These are phyloP conservation scores for Mycena epipterygia DNA, from an alignment of 768 basidiomycete species.

Conservation along the genomic window DNA sequence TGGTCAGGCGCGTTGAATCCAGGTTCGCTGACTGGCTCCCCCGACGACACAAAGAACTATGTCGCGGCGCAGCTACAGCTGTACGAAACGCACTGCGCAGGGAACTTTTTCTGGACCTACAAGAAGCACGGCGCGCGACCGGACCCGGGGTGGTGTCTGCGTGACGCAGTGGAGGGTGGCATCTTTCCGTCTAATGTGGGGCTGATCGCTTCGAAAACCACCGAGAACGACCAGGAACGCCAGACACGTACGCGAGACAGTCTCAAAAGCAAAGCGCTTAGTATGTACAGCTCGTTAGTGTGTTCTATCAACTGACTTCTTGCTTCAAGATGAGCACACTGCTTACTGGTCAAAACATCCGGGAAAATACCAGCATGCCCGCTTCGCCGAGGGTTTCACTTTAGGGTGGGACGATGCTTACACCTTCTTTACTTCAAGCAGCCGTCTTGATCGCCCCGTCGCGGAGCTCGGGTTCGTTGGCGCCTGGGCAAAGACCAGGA, in stretches of 20 bases:
- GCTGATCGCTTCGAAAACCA: conserved; percentile 46
- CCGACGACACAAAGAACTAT: conserved; percentile 60
- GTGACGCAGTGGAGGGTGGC: conserved; percentile 72
- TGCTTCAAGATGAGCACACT: conserved; percentile 50
- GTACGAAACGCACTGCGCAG: conserved; percentile 74
- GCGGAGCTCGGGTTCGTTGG: conserved; percentile 76
- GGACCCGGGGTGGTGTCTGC: conserved; percentile 83
- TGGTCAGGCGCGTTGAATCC: conserved; percentile 85
- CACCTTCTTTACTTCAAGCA: conserved; percentile 59
- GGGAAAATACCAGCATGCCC: conserved; percentile 74
- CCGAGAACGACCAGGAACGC: conserved; percentile 36
- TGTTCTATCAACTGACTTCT: not conserved
- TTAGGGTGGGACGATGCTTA: conserved; percentile 83
- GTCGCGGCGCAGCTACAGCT: conserved; percentile 74
- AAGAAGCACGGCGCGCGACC: conserved; percentile 71
- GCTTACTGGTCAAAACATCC: conserved; percentile 62
- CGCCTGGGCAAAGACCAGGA: conserved; percentile 67
- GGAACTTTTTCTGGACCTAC: conserved; percentile 90
- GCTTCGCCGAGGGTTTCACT: conserved; percentile 75
- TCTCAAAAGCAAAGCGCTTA: conserved; percentile 47
- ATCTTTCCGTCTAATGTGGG: conserved; percentile 72
- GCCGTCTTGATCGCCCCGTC: conserved; percentile 42
- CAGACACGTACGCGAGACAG: conserved; percentile 42
- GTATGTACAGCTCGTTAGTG: conserved; percentile 36
- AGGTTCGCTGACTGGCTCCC: conserved; percentile 58